These are phyloP conservation scores for Fusarium chuoi DNA, from an alignment of 2,329 filamentous ascomycete species.

Conservation along the genomic window DNA sequence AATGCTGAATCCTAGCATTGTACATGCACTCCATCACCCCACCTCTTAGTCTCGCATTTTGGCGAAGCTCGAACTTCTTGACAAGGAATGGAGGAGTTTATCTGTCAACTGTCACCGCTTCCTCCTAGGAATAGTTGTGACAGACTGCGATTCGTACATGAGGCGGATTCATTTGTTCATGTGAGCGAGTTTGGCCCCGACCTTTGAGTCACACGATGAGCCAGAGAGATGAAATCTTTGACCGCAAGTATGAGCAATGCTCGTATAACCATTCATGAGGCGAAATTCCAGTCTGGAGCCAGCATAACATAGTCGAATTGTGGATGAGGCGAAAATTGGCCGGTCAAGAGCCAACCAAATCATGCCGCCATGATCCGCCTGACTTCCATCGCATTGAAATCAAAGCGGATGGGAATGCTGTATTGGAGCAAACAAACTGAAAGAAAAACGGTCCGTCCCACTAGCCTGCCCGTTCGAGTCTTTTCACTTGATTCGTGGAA, in stretches of 20 bases:
- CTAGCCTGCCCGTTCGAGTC: constrained; percentile 30
- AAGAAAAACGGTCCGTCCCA: constrained; percentile 45
- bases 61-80: constrained; percentile 20
- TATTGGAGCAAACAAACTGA: constrained; percentile 16
- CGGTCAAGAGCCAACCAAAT: constrained; percentile 35
- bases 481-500: constrained; percentile 14
- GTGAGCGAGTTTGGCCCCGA: constrained; percentile 32
- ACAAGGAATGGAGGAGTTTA: constrained; percentile 24
- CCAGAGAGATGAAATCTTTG: constrained; percentile 31
- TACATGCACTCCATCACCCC: constrained; percentile 33
- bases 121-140: constrained; percentile 6
- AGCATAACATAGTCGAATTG: constrained; percentile 14
- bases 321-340: constrained; percentile 31
- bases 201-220: constrained; percentile 37
- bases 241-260: constrained; percentile 38
- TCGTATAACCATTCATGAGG: constrained; percentile 31
- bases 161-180: constrained; percentile 34
- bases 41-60: constrained; percentile 14
- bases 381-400: constrained; percentile 19
- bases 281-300: constrained; percentile 26
- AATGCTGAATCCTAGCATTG: constrained; percentile 37
- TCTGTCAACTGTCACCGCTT: constrained; percentile 27
- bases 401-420: constrained; percentile 15
- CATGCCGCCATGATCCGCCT: constrained; percentile 31
- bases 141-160: constrained; percentile 25